Base-by-base conservation (phyloP, 306 rosid genomes). In the Fragaria vesca region DNA sequence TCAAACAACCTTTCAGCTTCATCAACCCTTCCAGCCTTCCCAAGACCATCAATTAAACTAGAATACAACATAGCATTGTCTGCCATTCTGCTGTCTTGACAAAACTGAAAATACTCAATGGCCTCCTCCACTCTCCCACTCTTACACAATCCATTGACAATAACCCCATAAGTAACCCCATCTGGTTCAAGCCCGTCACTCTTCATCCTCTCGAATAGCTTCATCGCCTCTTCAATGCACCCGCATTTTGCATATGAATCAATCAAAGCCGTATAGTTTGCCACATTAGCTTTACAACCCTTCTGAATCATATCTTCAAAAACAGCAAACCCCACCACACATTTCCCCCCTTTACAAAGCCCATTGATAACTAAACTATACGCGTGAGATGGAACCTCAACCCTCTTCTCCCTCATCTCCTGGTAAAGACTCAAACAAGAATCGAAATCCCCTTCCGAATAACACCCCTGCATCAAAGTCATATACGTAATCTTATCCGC, bases 121-220 rank as follows among this genome's bases (percentile, higher is more conserved):
- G 96, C 99, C 70, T 93, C 97, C 76, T 95, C 94, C 62, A 95
- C 28, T 74, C 88, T 95, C 83, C 93, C 97, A 52, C 88, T 77
- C 85, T 87, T 95, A 69, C 97, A 91, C 74, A 95, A 82, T 16
- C 97, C 99, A 81, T 89, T 88, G 36, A 95, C 87, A 17, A 95
- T 48, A 66, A 93, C 96, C 52, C 97, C 91, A 60, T 88, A 93
- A 8, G 98, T 93, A 62, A 93, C 90, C 75, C 90, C 96, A 83
- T 93, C 99, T 26, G 96, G 91, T 47, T 86, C 82, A 34, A 90
- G 78, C 71, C 89, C 87, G 42, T 93, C 91, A 40, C 36, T 38
- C 77, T 86, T 86, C 93, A 93, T 90, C 84, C 90, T 84, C 86
- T 86, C 87, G 45, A 93, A 89, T 76, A 90, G 80, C 75, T 83